Evolutionary conservation across 225 moss, liverwort and hornwort genomes (phyloP).

Genomic region (Pseudoscleropodium purum): DNA sequence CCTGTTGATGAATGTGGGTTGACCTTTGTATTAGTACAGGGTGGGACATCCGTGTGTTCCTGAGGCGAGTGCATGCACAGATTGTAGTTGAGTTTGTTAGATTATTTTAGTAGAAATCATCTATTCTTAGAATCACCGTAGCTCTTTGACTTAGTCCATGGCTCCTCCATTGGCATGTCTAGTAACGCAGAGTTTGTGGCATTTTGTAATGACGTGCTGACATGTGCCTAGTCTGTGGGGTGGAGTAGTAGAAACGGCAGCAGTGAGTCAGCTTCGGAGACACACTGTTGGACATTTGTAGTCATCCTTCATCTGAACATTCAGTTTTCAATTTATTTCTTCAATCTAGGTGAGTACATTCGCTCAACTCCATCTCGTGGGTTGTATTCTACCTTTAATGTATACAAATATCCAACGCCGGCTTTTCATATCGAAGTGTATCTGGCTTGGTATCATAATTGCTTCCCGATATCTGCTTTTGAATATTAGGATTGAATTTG

Average conservation of each 20-base stretch:
- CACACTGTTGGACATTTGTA: slow-evolving; percentile 9
- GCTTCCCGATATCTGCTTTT: not conserved
- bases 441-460: not conserved
- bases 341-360: slow-evolving; percentile 5
- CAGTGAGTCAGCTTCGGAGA: not conserved
- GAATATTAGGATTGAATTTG: not conserved
- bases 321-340: slow-evolving; percentile 20
- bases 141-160: not conserved
- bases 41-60: slow-evolving; percentile 11
- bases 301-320: slow-evolving; percentile 4
- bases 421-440: not conserved
- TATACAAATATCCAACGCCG: not conserved
- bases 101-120: slow-evolving; percentile 6
- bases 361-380: slow-evolving; percentile 8
- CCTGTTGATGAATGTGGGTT: slow-evolving; percentile 12
- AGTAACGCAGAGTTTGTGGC: slow-evolving; percentile 14
- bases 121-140: slow-evolving; percentile 5
- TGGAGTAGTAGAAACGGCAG: slow-evolving; percentile 9
- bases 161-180: slow-evolving; percentile 20
- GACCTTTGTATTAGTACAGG: slow-evolving; percentile 21
- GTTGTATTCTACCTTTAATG: slow-evolving; percentile 8
- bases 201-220: slow-evolving; percentile 18
- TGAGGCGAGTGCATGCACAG: slow-evolving; percentile 18
- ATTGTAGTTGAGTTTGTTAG: slow-evolving; percentile 19
- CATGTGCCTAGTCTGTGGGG: slow-evolving; percentile 16